Base-by-base conservation (phyloP, 2,329 filamentous ascomycete species). In the Colletotrichum abscissum region DNA sequence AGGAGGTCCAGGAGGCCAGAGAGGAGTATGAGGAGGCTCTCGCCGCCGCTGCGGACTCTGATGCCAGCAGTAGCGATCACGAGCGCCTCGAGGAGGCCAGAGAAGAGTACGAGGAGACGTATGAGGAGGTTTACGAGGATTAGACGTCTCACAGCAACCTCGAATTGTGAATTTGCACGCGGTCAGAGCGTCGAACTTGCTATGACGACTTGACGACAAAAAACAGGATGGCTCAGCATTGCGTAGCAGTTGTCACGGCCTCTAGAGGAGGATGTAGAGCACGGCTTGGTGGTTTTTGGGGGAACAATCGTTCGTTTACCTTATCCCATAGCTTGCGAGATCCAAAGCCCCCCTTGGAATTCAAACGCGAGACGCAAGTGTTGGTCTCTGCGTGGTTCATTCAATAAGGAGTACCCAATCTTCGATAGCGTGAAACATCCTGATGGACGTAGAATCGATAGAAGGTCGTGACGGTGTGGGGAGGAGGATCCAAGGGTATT, bases 1-100 rank as follows among this genome's bases (percentile, higher is more conserved):
- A 85, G 75, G 80, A 82, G 1, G 83, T 82, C 68, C 81, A 79
- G 76, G 86, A 83, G 72, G 88, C 81, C 66, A 82, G 79, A 70
- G 86, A 78, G 75, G 82, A 82, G 60, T 86, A 84, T 64, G 85
- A 88, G 76, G 84, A 86, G 75, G 84, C 85, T 4, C 79, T 84
- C 12, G 81, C 79, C 54, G 80, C 75, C 1, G 84, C 83, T 8
- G 75, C 77, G 5, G 82, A 84, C 75, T 86, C 85, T 1, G 81
- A 82, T 63, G 84, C 85, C 22, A 88, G 84, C 79, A 89, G 84
- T 76, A 90, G 87, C 74, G 88, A 88, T 72, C 78, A 82, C 4
- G 84, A 90, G 78, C 85, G 86, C 67, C 79, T 89, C 4, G 86
- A 89, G 74, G 88, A 91, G 78, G 87, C 87, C 1, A 76, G 86